Conservation (phyloP, 495 filamentous ascomycete genomes). For the Niebla homalea region DNA sequence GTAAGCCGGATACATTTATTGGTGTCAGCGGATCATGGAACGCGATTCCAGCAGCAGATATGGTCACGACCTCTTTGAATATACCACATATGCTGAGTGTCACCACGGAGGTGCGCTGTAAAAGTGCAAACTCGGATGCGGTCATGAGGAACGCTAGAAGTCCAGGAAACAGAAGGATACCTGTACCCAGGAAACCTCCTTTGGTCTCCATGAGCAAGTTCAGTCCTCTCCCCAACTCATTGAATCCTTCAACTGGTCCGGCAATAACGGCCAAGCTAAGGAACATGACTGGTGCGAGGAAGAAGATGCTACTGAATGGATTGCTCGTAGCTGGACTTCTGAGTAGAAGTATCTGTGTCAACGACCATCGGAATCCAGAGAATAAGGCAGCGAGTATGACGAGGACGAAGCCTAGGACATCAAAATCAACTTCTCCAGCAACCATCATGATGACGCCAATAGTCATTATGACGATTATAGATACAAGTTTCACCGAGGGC, state of each 20-base stretch:
- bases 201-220: conserved; percentile 46
- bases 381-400: conserved; percentile 89
- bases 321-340: conserved; percentile 93
- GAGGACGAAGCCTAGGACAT: conserved; percentile 74
- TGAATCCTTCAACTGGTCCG: conserved; percentile 71
- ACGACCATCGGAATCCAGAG: conserved; percentile 91
- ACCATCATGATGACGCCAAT: conserved; percentile 98
- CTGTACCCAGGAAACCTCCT: conserved; percentile 42
- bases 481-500: conserved; percentile 70
- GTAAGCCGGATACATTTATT: conserved; percentile 74
- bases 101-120: conserved; percentile 91
- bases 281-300: conserved; percentile 95
- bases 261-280: conserved; percentile 65
- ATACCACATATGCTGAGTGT: conserved; percentile 95
- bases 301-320: conserved; percentile 94
- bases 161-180: conserved; percentile 78
- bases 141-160: conserved; percentile 94
- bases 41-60: conserved; percentile 72
- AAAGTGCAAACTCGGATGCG: conserved; percentile 82
- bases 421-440: conserved; percentile 85
- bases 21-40: conserved; percentile 84
- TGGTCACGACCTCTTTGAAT: conserved; percentile 98
- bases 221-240: conserved; percentile 48
- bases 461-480: conserved; percentile 89
- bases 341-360: conserved; percentile 91